These are phyloP conservation scores for Pistacia vera DNA, from an alignment of 345 rosid genomes.

Conservation along the genomic window DNA sequence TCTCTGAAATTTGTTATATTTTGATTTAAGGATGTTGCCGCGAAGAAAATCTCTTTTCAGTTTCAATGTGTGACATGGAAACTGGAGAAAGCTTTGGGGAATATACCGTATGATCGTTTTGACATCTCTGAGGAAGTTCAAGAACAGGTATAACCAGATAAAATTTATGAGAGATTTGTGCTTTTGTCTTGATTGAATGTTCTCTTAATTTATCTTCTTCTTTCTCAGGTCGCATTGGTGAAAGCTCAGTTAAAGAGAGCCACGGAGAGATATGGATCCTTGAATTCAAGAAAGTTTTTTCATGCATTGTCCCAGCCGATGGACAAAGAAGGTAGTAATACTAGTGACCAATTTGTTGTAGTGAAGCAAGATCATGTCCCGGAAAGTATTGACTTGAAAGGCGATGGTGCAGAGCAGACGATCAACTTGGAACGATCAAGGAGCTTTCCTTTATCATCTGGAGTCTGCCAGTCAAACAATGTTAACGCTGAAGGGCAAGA, in stretches of 20 bases:
- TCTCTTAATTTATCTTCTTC: slow-evolving; percentile 1
- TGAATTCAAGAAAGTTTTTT: slow-evolving; percentile 46
- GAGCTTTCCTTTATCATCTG: slow-evolving; percentile 39
- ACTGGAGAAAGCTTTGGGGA: slow-evolving; percentile 74
- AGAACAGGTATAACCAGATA: slow-evolving; percentile 61
- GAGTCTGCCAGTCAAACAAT: slow-evolving; percentile 34
- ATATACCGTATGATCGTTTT: slow-evolving; percentile 63
- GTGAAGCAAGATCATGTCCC: slow-evolving; percentile 35
- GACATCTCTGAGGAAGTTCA: slow-evolving; percentile 84
- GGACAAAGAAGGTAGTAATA: slow-evolving; percentile 35
- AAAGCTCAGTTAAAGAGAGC: slow-evolving; percentile 85
- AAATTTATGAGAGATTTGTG: neutral
- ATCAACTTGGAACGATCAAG: slow-evolving; percentile 31
- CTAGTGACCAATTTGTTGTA: slow-evolving; percentile 34
- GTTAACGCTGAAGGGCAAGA: slow-evolving; percentile 41
- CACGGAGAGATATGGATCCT: slow-evolving; percentile 61
- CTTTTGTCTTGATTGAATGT: slow-evolving; percentile 13
- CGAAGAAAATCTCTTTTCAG: slow-evolving; percentile 68
- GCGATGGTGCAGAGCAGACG: slow-evolving; percentile 25
- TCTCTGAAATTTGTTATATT: slow-evolving; percentile 43
- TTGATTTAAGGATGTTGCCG: slow-evolving; percentile 71
- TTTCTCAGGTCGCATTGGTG: slow-evolving; percentile 66
- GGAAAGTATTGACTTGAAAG: slow-evolving; percentile 15
- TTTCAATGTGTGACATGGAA: slow-evolving; percentile 87
- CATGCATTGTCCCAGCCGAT: slow-evolving; percentile 50